A percentile compares a stretch with the other conserved stretches of the same genome.
phyloP scores from a whole-genome alignment of 805 yeast species.

The Kluyveromyces nonfermentans region DNA sequence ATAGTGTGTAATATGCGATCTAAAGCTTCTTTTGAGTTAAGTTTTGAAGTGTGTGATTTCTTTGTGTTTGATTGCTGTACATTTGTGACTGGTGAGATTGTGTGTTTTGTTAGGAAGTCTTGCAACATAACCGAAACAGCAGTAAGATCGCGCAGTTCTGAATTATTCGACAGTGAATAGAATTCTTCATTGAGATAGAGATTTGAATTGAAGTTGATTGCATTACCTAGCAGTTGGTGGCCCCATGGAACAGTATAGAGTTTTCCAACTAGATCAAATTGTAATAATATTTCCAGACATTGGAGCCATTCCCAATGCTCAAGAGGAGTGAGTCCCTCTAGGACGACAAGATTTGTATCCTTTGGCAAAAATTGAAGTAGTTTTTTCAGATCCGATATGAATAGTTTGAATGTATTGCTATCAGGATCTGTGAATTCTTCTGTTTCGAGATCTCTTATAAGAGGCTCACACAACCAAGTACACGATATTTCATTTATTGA shows the following conservation, averaged over 20 bases:
- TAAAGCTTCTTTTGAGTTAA: background rate
- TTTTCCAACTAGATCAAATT: background rate
- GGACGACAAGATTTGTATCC: background rate
- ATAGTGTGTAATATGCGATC: background rate
- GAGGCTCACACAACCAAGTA: background rate
- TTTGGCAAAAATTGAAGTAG: background rate
- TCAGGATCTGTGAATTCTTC: background rate
- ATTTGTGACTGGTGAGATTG: background rate
- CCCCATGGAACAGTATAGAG: conserved; percentile 3
- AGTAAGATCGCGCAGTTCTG: background rate
- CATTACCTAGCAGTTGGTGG: background rate
- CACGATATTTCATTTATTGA: background rate
- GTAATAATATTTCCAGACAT: background rate
- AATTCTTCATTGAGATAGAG: background rate
- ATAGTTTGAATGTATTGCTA: background rate
- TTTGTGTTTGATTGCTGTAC: background rate
- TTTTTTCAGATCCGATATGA: background rate
- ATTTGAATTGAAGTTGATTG: background rate
- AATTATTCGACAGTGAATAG: background rate
- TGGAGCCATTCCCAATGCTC: conserved; percentile 2
- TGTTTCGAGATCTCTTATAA: background rate
- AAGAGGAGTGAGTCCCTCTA: conserved; percentile 1
- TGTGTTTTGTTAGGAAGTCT: background rate
- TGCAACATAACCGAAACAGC: background rate
- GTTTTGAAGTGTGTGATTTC: background rate